Percentiles rank a stretch among this genome's conserved stretches.
Conservation (phyloP, 805 yeast species). For the Saccharomycopsis sp. region DNA sequence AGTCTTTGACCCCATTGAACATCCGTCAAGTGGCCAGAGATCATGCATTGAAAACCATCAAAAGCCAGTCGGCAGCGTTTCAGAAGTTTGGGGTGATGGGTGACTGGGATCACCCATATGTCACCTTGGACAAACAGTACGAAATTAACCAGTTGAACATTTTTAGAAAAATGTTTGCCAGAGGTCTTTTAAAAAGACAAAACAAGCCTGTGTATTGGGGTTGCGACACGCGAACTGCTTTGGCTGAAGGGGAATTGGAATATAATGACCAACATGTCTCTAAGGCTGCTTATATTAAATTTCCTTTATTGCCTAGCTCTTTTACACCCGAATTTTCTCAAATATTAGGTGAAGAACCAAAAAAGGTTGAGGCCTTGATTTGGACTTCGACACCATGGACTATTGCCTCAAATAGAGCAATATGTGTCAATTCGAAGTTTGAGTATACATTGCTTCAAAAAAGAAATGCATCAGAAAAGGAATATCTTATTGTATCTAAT, state of each 20-base stretch:
- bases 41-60: slow-evolving; percentile 65
- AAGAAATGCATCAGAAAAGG: slow-evolving; percentile 28
- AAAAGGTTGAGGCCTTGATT: slow-evolving; percentile 40
- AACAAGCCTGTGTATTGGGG: slow-evolving; percentile 98
- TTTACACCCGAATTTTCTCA: slow-evolving; percentile 17
- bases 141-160: slow-evolving; percentile 70
- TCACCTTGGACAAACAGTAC: slow-evolving; percentile 63
- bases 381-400: slow-evolving; percentile 99
- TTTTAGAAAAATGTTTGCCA: slow-evolving; percentile 57
- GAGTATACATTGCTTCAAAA: slow-evolving; percentile 46
- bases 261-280: slow-evolving; percentile 69
- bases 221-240: slow-evolving; percentile 84
- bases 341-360: neutral
- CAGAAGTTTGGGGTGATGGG: slow-evolving; percentile 72
- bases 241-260: slow-evolving; percentile 95
- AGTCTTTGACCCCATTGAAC: slow-evolving; percentile 33
- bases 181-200: slow-evolving; percentile 71
- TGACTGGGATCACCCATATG: slow-evolving; percentile 67
- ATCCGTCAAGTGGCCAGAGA: slow-evolving; percentile 58
- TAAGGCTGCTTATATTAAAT: slow-evolving; percentile 60
- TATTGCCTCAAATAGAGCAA: slow-evolving; percentile 76
- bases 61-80: slow-evolving; percentile 58
- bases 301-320: slow-evolving; percentile 39
- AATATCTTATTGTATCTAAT: slow-evolving; percentile 49
- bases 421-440: slow-evolving; percentile 57